Percentiles rank a stretch among this genome's conserved stretches.
Evolutionary conservation across 2,329 filamentous ascomycete genomes (phyloP).

Genomic region (Dactylellina leptospora): DNA sequence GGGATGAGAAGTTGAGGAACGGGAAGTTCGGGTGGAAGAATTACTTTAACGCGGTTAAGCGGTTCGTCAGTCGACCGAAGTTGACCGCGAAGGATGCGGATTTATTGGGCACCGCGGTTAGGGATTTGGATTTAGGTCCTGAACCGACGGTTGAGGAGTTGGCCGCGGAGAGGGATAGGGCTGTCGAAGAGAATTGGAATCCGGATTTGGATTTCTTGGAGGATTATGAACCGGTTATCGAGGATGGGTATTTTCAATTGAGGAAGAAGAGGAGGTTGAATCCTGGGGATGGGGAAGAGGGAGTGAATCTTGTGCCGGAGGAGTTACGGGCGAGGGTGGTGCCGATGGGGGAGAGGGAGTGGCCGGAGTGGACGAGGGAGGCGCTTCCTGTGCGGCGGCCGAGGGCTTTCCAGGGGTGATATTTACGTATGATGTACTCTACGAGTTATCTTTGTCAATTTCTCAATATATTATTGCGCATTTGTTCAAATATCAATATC

Average conservation of each 20-base stretch:
- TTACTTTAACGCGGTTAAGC: background rate
- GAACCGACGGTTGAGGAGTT: background rate
- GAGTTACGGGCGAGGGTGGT: no score
- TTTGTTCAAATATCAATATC: no score
- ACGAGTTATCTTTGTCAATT: no score
- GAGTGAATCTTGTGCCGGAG: no score
- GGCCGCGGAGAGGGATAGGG: no score
- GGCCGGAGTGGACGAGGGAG: conserved; percentile 9
- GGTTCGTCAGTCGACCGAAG: background rate
- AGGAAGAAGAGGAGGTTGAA: background rate
- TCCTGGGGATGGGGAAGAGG: background rate
- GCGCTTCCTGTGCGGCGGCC: background rate
- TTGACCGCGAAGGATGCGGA: background rate
- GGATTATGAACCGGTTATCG: no score
- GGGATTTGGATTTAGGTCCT: background rate
- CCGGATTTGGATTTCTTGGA: background rate
- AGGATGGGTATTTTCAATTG: no score
- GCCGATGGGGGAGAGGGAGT: background rate
- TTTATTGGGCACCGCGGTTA: background rate
- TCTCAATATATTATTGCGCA: no score
- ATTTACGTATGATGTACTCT: no score
- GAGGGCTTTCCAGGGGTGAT: no score
- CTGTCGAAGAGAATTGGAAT: background rate
- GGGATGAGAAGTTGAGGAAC: background rate
- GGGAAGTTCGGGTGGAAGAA: background rate